Evolutionary conservation across 148 eudicot species (phyloP).

Genomic region (Cornus florida): DNA sequence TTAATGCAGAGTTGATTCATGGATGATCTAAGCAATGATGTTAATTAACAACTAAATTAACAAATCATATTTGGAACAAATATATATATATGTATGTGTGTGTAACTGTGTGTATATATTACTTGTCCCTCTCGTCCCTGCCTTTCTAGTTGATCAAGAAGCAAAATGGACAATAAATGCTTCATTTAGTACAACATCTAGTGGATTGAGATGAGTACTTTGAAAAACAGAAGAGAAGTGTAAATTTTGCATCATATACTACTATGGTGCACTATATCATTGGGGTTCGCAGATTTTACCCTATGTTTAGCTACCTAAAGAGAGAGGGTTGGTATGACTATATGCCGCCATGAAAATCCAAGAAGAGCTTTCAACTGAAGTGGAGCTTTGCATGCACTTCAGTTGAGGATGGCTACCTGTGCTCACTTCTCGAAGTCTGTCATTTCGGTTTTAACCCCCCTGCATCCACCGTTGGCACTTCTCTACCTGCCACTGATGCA

Average conservation of each 20-base stretch:
- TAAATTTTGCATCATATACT: too few relatives aligned
- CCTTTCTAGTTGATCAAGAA: not conserved
- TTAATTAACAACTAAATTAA: not conserved
- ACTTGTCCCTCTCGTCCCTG: not conserved
- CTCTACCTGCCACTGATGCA: not conserved
- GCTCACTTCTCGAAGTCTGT: constrained; percentile 38
- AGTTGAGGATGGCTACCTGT: constrained; percentile 9
- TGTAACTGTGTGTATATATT: not conserved
- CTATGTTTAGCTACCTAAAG: not conserved
- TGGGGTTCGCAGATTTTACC: not conserved
- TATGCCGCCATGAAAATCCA: not conserved
- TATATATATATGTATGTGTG: too few relatives aligned
- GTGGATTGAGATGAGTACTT: too few relatives aligned
- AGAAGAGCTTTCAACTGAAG: not conserved
- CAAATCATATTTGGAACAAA: not conserved
- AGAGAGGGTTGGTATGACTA: not conserved
- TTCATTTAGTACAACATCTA: too few relatives aligned
- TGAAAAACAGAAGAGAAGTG: too few relatives aligned
- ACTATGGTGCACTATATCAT: too few relatives aligned
- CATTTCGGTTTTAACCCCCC: constrained; percentile 11
- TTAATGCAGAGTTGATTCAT: not conserved
- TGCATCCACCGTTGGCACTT: not conserved
- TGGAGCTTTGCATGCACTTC: not conserved
- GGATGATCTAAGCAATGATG: constrained; percentile 10
- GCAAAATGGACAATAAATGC: not conserved